Evolutionary conservation across 2,329 filamentous ascomycete species (phyloP).

Genomic region (Bipolaris victoriae): DNA sequence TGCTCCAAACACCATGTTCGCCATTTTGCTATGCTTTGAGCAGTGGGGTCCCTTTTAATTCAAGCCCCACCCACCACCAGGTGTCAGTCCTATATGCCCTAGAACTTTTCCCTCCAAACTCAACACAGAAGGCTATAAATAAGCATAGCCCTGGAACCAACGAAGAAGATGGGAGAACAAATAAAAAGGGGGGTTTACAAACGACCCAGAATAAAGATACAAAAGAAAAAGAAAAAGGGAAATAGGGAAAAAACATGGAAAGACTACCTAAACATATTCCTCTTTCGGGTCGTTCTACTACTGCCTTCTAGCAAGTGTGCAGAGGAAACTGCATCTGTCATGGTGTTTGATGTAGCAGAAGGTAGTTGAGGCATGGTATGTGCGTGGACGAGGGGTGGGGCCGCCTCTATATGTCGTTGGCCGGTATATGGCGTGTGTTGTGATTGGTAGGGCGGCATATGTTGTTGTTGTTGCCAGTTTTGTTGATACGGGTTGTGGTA

Average conservation of each 20-base stretch:
- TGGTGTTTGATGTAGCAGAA: conserved; percentile 7
- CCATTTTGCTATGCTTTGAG: too few species aligned
- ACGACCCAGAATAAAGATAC: not conserved
- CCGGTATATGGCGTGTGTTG: conserved; percentile 19
- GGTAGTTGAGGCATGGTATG: conserved; percentile 40
- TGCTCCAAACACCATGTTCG: too few species aligned
- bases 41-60: too few species aligned
- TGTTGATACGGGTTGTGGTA: conserved; percentile 22
- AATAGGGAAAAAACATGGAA: not conserved
- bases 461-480: conserved; percentile 22
- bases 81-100: too few species aligned
- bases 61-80: too few species aligned
- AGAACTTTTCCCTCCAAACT: too few species aligned
- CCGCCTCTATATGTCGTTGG: conserved; percentile 23
- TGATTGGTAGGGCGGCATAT: conserved; percentile 8
- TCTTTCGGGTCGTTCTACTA: conserved; percentile 29
- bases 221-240: not conserved
- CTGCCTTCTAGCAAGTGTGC: conserved; percentile 18
- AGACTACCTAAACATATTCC: conserved; percentile 24
- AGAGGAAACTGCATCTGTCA: not conserved
- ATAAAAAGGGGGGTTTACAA: not conserved
- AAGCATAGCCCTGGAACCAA: not conserved
- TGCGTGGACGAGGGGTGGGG: conserved; percentile 30
- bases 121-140: too few species aligned
- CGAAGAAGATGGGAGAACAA: not conserved